A percentile compares a stretch with the other conserved stretches of the same genome.
These are phyloP conservation scores for Salix koriyanagi DNA, from an alignment of 345 rosid genomes.

Conservation along the genomic window DNA sequence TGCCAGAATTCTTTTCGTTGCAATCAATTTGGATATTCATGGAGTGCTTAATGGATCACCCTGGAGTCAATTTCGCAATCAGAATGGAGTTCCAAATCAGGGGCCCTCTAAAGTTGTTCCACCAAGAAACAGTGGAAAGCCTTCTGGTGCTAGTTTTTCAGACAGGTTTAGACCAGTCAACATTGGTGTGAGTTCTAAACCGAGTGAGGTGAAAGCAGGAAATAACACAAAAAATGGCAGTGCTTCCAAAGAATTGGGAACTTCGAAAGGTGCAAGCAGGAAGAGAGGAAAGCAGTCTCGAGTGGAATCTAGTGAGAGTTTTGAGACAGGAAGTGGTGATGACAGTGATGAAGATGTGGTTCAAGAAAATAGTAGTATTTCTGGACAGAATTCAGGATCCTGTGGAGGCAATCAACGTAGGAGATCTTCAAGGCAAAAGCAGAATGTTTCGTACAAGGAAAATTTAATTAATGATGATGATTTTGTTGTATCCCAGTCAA, in stretches of 20 bases:
- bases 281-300: slow-evolving; percentile 37
- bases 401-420: slow-evolving; percentile 27
- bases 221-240: slow-evolving; percentile 13
- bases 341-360: slow-evolving; percentile 24
- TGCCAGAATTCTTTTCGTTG: slow-evolving; percentile 50
- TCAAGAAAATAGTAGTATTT: slow-evolving; percentile 22
- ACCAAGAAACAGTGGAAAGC: slow-evolving; percentile 29
- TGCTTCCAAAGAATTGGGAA: slow-evolving; percentile 18
- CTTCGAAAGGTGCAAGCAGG: slow-evolving; percentile 20
- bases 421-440: slow-evolving; percentile 52
- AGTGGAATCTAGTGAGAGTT: slow-evolving; percentile 35
- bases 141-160: slow-evolving; percentile 15
- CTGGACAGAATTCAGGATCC: slow-evolving; percentile 14
- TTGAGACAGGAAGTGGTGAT: slow-evolving; percentile 28
- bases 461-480: slow-evolving; percentile 30
- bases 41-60: slow-evolving; percentile 25
- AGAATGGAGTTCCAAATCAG: slow-evolving; percentile 31
- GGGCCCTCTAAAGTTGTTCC: slow-evolving; percentile 31
- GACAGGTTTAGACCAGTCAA: slow-evolving; percentile 23
- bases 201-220: slow-evolving; percentile 16
- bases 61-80: slow-evolving; percentile 22
- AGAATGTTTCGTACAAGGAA: slow-evolving; percentile 32
- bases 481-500: slow-evolving; percentile 23
- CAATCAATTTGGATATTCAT: slow-evolving; percentile 37
- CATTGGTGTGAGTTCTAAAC: slow-evolving; percentile 21